A percentile compares a stretch with the other conserved stretches of the same genome.
These are phyloP conservation scores for Daedalea quercina DNA, from an alignment of 768 basidiomycete species.

Conservation along the genomic window DNA sequence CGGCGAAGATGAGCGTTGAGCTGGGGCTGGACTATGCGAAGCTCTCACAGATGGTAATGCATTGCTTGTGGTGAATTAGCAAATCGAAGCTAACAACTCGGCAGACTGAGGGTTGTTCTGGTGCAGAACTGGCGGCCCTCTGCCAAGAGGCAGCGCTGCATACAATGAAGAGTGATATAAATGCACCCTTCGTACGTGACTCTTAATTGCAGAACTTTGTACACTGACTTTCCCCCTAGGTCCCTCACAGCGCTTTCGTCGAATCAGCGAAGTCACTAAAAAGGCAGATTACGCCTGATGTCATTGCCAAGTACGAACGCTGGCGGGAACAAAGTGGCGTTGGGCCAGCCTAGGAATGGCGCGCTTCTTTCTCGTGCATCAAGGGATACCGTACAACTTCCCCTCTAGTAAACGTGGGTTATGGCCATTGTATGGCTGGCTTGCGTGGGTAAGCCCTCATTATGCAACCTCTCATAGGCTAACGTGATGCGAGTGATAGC, in stretches of 20 bases:
- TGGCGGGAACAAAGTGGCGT: slow-evolving; percentile 46
- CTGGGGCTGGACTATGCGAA: slow-evolving; percentile 55
- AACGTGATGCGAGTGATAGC: not conserved
- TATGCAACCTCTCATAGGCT: too few relatives aligned
- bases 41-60: slow-evolving; percentile 63
- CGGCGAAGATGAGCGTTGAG: slow-evolving; percentile 75
- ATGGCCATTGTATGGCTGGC: not conserved
- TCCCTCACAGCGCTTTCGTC: slow-evolving; percentile 67
- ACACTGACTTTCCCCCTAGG: slow-evolving; percentile 37
- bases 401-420: too few relatives aligned
- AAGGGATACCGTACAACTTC: too few relatives aligned
- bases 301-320: slow-evolving; percentile 60
- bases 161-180: slow-evolving; percentile 85
- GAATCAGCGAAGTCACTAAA: slow-evolving; percentile 66
- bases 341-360: slow-evolving; percentile 9
- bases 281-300: slow-evolving; percentile 77
- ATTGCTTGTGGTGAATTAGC: not conserved
- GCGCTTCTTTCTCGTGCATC: too few relatives aligned
- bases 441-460: too few relatives aligned
- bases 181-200: slow-evolving; percentile 62
- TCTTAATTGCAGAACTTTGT: not conserved
- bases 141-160: slow-evolving; percentile 95
- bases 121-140: slow-evolving; percentile 85
- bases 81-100: not conserved
- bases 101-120: slow-evolving; percentile 93